Base-by-base conservation (phyloP, 306 rosid genomes). In the Pterocarpus santalinus region DNA sequence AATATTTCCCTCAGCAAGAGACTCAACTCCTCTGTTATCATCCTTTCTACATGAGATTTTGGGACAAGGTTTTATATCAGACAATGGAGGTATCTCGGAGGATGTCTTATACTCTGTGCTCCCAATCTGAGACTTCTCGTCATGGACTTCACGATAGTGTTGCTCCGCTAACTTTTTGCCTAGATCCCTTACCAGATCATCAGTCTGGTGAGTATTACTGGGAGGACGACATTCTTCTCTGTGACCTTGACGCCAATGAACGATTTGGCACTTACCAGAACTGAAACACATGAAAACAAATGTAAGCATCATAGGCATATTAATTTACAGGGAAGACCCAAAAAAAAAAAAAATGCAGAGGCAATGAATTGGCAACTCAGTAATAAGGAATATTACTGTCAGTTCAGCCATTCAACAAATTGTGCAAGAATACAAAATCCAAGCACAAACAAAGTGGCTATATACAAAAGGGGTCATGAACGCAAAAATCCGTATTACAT, bases 211-310 rank as follows among this genome's bases (percentile, higher is more conserved):
- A 77, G 71, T 43, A 61, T 61, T 52, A 49, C 14, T 69, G 49
- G 92, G 85, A 82, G 98, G 94, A 73, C 8, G 88, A 69, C 98
- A 94, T 41, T 94, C 86, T 8, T 87, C 90, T 83, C 81, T 94
- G 89, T 94, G 97, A 61, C 98, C 98, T 87, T 85, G 93, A 41
- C 94, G 90, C 98, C 97, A 94, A 81, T 94, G 98, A 70, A 84
- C 69, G 39, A 94, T 89, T 88, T 94, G 97, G 78, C 98, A 94
- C 89, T 87, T 91, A 7, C 91, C 97, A 77, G 98, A 92, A 88
- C 98, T 94, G 81, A 65, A 85, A 89, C 33, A 72, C 56, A 80
- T 9, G 14, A 83, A 83, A 79, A 51, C 39, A 69, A 76, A 39
- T 3, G 8, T 56, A 38, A 17, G 8, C 3, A 76, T 30, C 39